Evolutionary conservation across 2,329 filamentous ascomycete species (phyloP), one percentile per base, ranked within the genome.

Genomic region (Stagonosporopsis tanaceti): DNA sequence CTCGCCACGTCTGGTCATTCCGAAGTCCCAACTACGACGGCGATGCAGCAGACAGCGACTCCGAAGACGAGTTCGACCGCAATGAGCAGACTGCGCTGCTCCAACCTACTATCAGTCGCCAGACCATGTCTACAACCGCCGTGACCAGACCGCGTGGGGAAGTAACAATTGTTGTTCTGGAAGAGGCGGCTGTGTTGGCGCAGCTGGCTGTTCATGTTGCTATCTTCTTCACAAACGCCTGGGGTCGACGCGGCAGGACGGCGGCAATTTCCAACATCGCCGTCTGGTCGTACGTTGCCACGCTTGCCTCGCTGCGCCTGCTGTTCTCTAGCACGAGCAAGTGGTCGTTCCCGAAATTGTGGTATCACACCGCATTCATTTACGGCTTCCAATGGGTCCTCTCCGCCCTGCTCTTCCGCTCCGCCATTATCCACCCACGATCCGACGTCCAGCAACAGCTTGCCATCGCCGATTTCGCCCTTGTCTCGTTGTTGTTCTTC

Each of bases 301-400:
- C 88, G 15, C 84, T 99, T 57, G 88, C 88, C 14, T 85, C 87
- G 20, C 78, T 93, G 40, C 88, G 95, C 32, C 80, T 97, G 48
- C 68, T 88, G 78, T 78, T 86, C 82, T 77, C 89, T 76, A 82
- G 79, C 52, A 77, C 79, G 41, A 76, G 87, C 80, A 78, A 86
- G 79, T 69, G 86, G 81, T 82, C 92, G 75, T 76, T 95, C 14
- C 89, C 90, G 8, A 83, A 85, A 57, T 80, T 98, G 8, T 99
- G 95, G 95, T 93, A 94, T 72, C 95, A 99, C 77, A 98, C 95
- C 0, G 90, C 92, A 20, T 79, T 84, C 61, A 87, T 99, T 51
- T 99, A 99, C 76, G 84, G 85, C 52, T 80, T 88, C 51, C 89
- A 93, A 74, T 99, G 94, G 92, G 70, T 95, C 5, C 88, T 93